A percentile compares a stretch with the other conserved stretches of the same genome.
Evolutionary conservation across 352 stramenopile species (phyloP).

Genomic region (Phytophthora fragariaefolia): DNA sequence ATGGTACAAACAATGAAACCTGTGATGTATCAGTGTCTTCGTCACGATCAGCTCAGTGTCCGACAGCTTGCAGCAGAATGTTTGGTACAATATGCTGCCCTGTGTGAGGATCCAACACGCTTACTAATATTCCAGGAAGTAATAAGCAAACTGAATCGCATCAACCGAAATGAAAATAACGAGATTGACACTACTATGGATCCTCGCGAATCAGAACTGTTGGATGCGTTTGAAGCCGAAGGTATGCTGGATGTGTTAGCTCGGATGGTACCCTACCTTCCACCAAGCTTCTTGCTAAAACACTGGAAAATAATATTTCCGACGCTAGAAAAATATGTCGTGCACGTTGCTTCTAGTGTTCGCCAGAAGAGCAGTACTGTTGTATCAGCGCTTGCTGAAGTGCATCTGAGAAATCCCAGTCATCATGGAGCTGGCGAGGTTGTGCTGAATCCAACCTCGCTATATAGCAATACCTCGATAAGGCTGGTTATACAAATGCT

Average conservation of each 20-base stretch:
- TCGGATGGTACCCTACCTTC: slow-evolving; percentile 48
- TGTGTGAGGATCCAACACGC: slow-evolving; percentile 62
- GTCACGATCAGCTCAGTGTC: slow-evolving; percentile 63
- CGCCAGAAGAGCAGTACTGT: slow-evolving; percentile 62
- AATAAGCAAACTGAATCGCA: slow-evolving; percentile 79
- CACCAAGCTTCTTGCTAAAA: slow-evolving; percentile 59
- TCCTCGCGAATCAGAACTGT: slow-evolving; percentile 27
- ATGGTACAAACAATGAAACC: slow-evolving; percentile 55
- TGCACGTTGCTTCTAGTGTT: slow-evolving; percentile 76
- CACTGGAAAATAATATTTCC: slow-evolving; percentile 80
- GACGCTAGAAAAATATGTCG: slow-evolving; percentile 73
- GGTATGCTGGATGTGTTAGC: slow-evolving; percentile 71
- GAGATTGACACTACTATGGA: slow-evolving; percentile 3
- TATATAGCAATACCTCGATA: slow-evolving; percentile 17
- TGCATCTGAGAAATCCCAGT: slow-evolving; percentile 19
- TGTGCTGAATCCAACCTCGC: background rate
- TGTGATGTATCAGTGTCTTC: slow-evolving; percentile 59
- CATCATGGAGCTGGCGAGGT: background rate
- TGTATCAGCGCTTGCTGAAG: slow-evolving; percentile 50
- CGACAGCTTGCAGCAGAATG: slow-evolving; percentile 59
- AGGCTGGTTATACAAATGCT: slow-evolving; percentile 62
- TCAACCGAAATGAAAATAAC: slow-evolving; percentile 32
- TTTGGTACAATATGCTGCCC: slow-evolving; percentile 47
- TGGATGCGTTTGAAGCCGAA: slow-evolving; percentile 66
- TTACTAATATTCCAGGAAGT: slow-evolving; percentile 74